Percentiles rank a stretch among this genome's conserved stretches.
Evolutionary conservation across 148 eudicot genomes (phyloP).

Genomic region (Cornus suecica): DNA sequence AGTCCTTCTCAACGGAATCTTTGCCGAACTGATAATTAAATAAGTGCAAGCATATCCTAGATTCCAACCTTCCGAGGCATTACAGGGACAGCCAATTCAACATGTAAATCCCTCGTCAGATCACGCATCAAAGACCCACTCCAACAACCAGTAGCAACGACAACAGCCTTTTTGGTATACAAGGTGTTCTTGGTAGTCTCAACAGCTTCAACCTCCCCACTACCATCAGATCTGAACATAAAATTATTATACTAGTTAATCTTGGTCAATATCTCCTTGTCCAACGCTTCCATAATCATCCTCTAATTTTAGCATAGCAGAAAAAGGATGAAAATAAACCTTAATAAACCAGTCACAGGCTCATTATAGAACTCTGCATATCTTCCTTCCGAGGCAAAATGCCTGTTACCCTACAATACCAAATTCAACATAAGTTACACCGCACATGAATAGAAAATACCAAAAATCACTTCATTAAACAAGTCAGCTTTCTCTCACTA

Average conservation of each 20-base stretch:
- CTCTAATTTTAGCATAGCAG: not conserved
- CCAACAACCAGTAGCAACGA: conserved; percentile 94
- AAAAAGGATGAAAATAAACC: conserved; percentile 32
- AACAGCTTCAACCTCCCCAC: conserved; percentile 65
- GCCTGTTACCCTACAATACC: conserved; percentile 58
- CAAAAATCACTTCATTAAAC: conserved; percentile 7
- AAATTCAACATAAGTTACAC: conserved; percentile 9
- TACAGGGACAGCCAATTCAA: conserved; percentile 60
- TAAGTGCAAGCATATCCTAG: not conserved
- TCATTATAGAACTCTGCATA: conserved; percentile 80
- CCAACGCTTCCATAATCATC: not conserved
- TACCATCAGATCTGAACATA: conserved; percentile 45
- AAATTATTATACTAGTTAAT: not conserved
- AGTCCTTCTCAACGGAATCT: not conserved
- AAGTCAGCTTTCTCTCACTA: not conserved
- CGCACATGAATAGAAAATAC: conserved; percentile 7
- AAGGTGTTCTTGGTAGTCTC: conserved; percentile 61
- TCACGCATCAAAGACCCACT: conserved; percentile 76
- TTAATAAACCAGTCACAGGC: conserved; percentile 65
- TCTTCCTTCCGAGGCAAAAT: conserved; percentile 66
- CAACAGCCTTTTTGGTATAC: conserved; percentile 58
- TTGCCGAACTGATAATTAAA: too few species aligned
- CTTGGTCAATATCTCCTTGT: not conserved
- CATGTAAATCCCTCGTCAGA: conserved; percentile 44
- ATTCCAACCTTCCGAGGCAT: conserved; percentile 81